Percentiles rank a stretch among this genome's conserved stretches.
These are phyloP conservation scores for Fusarium udum DNA, from an alignment of 2,329 filamentous ascomycete genomes.

Conservation along the genomic window DNA sequence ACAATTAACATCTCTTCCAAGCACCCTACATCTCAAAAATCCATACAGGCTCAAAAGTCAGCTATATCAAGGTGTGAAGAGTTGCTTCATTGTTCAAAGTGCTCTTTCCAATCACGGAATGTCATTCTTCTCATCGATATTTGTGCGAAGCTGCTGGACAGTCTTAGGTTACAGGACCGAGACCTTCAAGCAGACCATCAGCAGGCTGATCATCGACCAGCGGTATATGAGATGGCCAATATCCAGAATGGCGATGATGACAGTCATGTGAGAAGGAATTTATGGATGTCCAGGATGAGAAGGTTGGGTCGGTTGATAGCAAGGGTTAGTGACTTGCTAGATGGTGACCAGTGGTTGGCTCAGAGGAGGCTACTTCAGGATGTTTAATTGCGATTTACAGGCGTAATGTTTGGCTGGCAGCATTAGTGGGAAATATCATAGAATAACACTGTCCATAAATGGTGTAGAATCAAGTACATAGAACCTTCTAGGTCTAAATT, in stretches of 20 bases:
- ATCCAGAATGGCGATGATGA: not conserved
- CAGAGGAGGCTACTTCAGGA: not conserved
- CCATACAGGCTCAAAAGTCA: not conserved
- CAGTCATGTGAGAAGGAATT: not conserved
- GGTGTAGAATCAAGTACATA: not conserved
- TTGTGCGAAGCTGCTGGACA: not conserved
- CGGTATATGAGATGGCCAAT: not conserved
- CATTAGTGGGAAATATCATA: not conserved
- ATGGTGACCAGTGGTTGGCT: not conserved
- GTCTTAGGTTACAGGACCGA: not conserved
- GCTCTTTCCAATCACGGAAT: not conserved
- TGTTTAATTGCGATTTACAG: not conserved
- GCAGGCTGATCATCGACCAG: not conserved
- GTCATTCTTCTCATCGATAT: not conserved
- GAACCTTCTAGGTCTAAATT: not conserved
- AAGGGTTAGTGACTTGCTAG: not conserved
- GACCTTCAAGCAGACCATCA: not conserved
- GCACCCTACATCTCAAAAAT: not conserved
- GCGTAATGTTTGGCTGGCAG: not conserved
- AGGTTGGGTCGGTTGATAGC: not conserved
- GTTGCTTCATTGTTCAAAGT: not conserved
- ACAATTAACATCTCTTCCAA: not conserved
- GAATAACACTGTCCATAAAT: not conserved
- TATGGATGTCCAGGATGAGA: not conserved
- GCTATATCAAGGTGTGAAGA: not conserved